A percentile compares a stretch with the other conserved stretches of the same genome.
phyloP scores from a whole-genome alignment of 1,284 basidiomycete species.

The Tilletia walkeri region DNA sequence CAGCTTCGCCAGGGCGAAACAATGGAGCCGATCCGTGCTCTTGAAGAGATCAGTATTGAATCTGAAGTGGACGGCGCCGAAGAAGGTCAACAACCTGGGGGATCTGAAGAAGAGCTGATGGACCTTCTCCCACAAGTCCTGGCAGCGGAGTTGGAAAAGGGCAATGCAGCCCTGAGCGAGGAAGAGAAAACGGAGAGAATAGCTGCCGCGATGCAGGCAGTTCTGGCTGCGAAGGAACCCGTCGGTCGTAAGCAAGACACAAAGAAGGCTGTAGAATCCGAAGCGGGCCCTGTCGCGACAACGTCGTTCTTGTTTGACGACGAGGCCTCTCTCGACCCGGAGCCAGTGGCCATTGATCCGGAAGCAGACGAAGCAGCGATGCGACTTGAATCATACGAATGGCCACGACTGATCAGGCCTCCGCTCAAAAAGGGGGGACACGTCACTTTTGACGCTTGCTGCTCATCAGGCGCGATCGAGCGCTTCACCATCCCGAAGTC shows the following conservation, averaged over 20 bases:
- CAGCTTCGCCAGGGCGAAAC: conserved; percentile 20
- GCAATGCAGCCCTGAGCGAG: background rate
- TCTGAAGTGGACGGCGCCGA: background rate
- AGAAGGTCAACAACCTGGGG: background rate
- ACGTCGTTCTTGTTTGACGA: conserved; percentile 15
- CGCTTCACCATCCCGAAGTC: conserved; percentile 86
- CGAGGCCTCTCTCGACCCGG: conserved; percentile 24
- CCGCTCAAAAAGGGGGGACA: conserved; percentile 90
- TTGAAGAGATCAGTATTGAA: background rate
- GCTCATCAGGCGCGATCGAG: conserved; percentile 77
- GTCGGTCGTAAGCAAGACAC: background rate
- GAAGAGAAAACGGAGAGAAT: background rate
- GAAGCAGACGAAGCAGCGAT: conserved; percentile 30
- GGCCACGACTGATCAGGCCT: conserved; percentile 86
- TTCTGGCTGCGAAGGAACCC: background rate
- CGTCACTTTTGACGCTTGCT: conserved; percentile 87
- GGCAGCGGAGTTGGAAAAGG: background rate
- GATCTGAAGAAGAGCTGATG: conserved; percentile 1
- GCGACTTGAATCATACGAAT: conserved; percentile 56
- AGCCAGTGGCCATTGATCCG: background rate
- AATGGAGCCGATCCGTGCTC: background rate
- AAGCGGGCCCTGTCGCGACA: background rate
- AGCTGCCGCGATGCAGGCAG: background rate
- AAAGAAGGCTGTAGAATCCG: background rate
- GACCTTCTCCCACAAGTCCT: background rate